Evolutionary conservation across 1,284 basidiomycete genomes (phyloP).

Genomic region (Filobasidium uniguttulatum): DNA sequence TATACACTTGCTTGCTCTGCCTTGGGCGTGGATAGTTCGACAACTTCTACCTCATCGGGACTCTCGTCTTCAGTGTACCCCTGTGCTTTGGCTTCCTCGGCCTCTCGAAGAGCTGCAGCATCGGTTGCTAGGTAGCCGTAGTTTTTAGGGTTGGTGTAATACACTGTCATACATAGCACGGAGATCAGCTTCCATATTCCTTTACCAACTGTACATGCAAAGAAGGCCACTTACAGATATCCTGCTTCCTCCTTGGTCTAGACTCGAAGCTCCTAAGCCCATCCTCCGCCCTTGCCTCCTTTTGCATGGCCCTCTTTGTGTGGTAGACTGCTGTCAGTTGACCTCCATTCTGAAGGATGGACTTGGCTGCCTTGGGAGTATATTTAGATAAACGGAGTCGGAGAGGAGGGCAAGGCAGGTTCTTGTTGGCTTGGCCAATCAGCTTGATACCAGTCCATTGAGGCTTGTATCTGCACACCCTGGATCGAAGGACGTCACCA

Average conservation of each 20-base stretch:
- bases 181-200: slow-evolving; percentile 13
- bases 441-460: slow-evolving; percentile 69
- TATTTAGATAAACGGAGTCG: slow-evolving; percentile 74
- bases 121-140: slow-evolving; percentile 33
- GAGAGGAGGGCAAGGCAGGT: slow-evolving; percentile 45
- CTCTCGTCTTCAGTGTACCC: no score
- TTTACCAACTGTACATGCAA: slow-evolving; percentile 8
- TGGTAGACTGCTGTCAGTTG: slow-evolving; percentile 83
- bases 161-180: slow-evolving; percentile 21
- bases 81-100: no score
- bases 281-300: slow-evolving; percentile 51
- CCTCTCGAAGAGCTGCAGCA: no score
- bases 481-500: slow-evolving; percentile 60
- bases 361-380: slow-evolving; percentile 69
- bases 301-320: slow-evolving; percentile 68
- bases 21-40: no score
- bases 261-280: slow-evolving; percentile 52
- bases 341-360: slow-evolving; percentile 70
- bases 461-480: no score
- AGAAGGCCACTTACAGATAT: slow-evolving; percentile 53
- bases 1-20: no score
- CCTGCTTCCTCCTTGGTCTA: slow-evolving; percentile 65
- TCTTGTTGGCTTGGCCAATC: slow-evolving; percentile 53
- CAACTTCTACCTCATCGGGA: no score
- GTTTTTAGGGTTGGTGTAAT: slow-evolving; percentile 37